Evolutionary conservation across 2,329 filamentous ascomycete species (phyloP).

Genomic region (Pezicula carpinea): DNA sequence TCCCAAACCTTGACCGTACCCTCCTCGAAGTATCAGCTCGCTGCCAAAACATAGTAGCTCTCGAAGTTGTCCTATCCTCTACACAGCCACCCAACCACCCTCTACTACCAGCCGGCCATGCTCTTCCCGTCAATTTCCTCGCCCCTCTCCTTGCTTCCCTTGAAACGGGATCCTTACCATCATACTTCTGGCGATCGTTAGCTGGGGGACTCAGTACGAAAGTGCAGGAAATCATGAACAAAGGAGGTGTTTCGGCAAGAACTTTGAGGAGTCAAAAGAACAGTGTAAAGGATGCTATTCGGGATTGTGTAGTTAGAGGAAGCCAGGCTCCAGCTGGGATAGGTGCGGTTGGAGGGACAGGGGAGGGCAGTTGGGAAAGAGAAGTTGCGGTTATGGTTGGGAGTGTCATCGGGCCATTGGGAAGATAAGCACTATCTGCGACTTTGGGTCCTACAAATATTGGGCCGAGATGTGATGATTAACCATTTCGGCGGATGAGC

Average conservation of each 20-base stretch:
- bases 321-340: conserved; percentile 60
- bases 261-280: conserved; percentile 74
- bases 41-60: conserved; percentile 86
- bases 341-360: conserved; percentile 37
- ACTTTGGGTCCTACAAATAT: no score
- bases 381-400: conserved; percentile 95
- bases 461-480: no score
- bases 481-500: no score
- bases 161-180: conserved; percentile 81
- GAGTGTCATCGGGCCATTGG: conserved; percentile 54
- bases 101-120: conserved; percentile 39
- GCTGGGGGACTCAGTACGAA: conserved; percentile 71
- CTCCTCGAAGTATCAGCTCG: conserved; percentile 75
- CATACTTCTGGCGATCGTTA: conserved; percentile 90
- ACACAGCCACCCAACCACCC: conserved; percentile 67
- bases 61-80: conserved; percentile 71
- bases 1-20: conserved; percentile 78
- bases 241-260: conserved; percentile 79
- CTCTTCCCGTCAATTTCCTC: conserved; percentile 50
- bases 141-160: conserved; percentile 70
- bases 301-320: conserved; percentile 78
- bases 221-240: conserved; percentile 78
- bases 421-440: conserved; percentile 16
- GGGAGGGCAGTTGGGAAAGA: conserved; percentile 68
- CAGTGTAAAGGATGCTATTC: conserved; percentile 69